These are phyloP conservation scores for Chlorella sp. DNA, from an alignment of 139 green algal genomes.

Conservation along the genomic window DNA sequence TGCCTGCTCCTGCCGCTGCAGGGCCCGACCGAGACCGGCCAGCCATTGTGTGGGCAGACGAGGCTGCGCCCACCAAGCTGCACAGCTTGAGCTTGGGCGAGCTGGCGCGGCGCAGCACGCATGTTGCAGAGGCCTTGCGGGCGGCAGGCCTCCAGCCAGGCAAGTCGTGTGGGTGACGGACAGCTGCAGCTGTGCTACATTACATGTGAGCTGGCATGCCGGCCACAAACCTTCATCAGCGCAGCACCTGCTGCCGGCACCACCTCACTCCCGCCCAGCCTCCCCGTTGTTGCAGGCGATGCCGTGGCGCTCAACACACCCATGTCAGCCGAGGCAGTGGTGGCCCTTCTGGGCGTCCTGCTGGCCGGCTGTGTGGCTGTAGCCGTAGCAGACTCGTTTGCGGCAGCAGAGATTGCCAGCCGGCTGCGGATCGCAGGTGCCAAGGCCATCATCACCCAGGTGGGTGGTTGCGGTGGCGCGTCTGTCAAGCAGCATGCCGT, in stretches of 20 bases:
- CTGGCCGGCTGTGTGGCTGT: slow-evolving; percentile 81
- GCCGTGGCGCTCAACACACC: slow-evolving; percentile 82
- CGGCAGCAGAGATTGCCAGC: slow-evolving; percentile 68
- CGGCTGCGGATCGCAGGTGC: slow-evolving; percentile 76
- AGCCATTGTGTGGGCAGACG: slow-evolving; percentile 81
- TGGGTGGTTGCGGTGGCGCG: slow-evolving; percentile 9
- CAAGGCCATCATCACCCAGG: slow-evolving; percentile 85
- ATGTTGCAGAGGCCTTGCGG: slow-evolving; percentile 52
- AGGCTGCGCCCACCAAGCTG: slow-evolving; percentile 56
- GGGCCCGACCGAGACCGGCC: slow-evolving; percentile 40
- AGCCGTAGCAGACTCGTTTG: slow-evolving; percentile 92
- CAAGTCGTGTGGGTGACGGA: slow-evolving; percentile 12
- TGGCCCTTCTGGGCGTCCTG: slow-evolving; percentile 84
- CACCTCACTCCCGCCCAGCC: not conserved
- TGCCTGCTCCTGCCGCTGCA: not conserved
- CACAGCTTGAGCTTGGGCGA: slow-evolving; percentile 54
- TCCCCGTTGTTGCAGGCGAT: slow-evolving; percentile 55
- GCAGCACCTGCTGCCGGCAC: not conserved
- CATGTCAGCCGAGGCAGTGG: slow-evolving; percentile 73
- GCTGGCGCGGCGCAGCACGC: slow-evolving; percentile 41
- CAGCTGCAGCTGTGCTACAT: too few relatives aligned
- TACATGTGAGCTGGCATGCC: too few relatives aligned
- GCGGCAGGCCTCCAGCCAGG: slow-evolving; percentile 48
- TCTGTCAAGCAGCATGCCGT: too few relatives aligned
- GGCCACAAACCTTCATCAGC: not conserved